Evolutionary conservation across 1,139 yeast species (phyloP).

Genomic region (Kurtzmaniella quercitrusa): DNA sequence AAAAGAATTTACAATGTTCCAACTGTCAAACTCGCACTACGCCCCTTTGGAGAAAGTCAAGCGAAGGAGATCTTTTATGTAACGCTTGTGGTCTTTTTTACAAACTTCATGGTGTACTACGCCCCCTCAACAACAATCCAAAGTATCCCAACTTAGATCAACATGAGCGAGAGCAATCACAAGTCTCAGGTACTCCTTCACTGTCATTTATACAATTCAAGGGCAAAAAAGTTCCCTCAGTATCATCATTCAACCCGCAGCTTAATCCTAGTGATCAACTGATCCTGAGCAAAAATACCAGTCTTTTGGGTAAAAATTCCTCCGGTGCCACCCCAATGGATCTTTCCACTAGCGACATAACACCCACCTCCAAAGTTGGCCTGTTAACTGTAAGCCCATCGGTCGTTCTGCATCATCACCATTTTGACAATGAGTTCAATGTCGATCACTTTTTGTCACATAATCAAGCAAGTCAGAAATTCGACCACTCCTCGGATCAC

Average conservation of each 20-base stretch:
- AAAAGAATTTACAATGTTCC: slow-evolving; percentile 35
- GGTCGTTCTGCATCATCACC: slow-evolving; percentile 10
- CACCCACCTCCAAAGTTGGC: background rate
- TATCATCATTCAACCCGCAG: background rate
- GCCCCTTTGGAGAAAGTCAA: slow-evolving; percentile 46
- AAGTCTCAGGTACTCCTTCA: slow-evolving; percentile 1
- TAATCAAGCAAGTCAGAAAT: slow-evolving; percentile 4
- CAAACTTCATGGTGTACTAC: slow-evolving; percentile 42
- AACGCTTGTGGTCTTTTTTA: slow-evolving; percentile 48
- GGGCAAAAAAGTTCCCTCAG: slow-evolving; percentile 1
- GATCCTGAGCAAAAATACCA: slow-evolving; percentile 14
- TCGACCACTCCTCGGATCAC: background rate
- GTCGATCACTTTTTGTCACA: slow-evolving; percentile 13
- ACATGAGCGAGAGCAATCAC: slow-evolving; percentile 9
- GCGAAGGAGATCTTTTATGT: slow-evolving; percentile 41
- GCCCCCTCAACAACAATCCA: slow-evolving; percentile 29
- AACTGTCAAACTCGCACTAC: slow-evolving; percentile 46
- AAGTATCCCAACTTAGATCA: slow-evolving; percentile 4
- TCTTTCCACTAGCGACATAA: background rate
- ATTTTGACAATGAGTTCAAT: slow-evolving; percentile 11
- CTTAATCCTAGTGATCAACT: slow-evolving; percentile 14
- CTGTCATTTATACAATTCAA: background rate
- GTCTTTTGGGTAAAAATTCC: background rate
- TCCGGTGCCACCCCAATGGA: background rate
- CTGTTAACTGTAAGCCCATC: slow-evolving; percentile 7